Base-by-base conservation (phyloP, 768 basidiomycete species). In the Hortiboletus campestris region DNA sequence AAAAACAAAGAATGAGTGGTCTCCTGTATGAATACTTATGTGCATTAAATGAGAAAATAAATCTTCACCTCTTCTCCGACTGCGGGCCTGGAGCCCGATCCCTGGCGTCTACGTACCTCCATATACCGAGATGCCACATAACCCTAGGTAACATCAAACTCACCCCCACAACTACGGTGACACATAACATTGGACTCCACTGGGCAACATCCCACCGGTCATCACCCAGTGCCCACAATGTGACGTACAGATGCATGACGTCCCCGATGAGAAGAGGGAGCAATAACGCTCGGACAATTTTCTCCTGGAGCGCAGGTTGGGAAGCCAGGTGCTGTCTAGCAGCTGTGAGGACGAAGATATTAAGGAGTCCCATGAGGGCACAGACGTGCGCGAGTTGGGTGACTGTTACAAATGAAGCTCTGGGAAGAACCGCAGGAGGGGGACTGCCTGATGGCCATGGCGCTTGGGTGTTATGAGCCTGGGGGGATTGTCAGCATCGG, bases 311-410 rank as follows among this genome's bases (percentile, higher is more conserved):
- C 3, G 80, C 80, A 7, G 81, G 84, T 41, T 84, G 78, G 2
- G 71, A 68, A 29, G 75, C 75, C 47, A 91, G 75, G 66, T 91
- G 80, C 43, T 71, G 80, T 48, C 87, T 83, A 32, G 79, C 77
- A 11, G 86, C 77, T 19, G 79, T 76, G 51, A 91, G 78, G 44
- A 90, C 70, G 68, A 84, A 89, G 54, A 83, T 63, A 65, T 90
- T 91, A 55, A 91, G 66, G 53, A 88, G 63, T 13, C 89, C 89
- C 59, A 91, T 69, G 28, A 91, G 82, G 39, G 82, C 86, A 61
- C 88, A 89, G 48, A 88, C 88, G 61, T 91, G 86, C 2, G 85
- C 88, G 50, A 91, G 84, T 65, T 91, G 89, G 44, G 87, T 71
- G 57, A 88, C 74, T 1, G 87, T 88, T 46, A 91, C 85, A 22